Evolutionary conservation across 768 basidiomycete genomes (phyloP), one percentile per base, ranked within the genome.

Genomic region (Lentinula sp.): DNA sequence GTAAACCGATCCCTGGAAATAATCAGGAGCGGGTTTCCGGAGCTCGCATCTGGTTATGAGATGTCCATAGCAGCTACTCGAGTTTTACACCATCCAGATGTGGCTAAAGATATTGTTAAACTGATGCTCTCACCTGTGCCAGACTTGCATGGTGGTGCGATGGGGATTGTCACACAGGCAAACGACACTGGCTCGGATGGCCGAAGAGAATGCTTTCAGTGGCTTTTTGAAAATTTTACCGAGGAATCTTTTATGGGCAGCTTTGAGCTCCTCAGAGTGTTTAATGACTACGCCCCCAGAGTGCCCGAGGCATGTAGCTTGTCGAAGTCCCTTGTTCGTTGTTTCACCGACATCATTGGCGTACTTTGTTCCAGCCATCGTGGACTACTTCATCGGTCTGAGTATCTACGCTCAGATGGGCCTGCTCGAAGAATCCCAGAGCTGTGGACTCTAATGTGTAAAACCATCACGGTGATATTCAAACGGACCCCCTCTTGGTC

Each of bases 281-380:
- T 94, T 74, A 78, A 79, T 55, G 73, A 75, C 15, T 83, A 85
- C 64, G 89, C 91, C 0, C 71, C 77, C 10, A 66, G 69, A 12
- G 81, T 92, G 4, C 88, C 91, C 0, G 97, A 98, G 69, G 95
- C 95, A 0, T 93, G 92, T 69, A 86, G 81, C 53, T 69, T 94
- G n/a, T 92, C 97, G 4, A 91, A 91, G 66, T 87, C 91, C 18
- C 83, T 98, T 23, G 97, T 97, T 16, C 86, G 89, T 3, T 96
- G 95, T 72, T 81, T 98, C 66, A 92, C 93, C 12, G 97, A 99
- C 68, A 83, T 97, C 61, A 83, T 98, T 60, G 95, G 98, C 41
- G 88, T 88, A 5, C 81, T 98, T 1, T 96, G 93, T 68, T 81
- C 85, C 8, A 80, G 76, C 41, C 83, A 82, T 1, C 85, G 85